Evolutionary conservation across 2,329 filamentous ascomycete genomes (phyloP).

Genomic region (Sclerotinia spermophila): DNA sequence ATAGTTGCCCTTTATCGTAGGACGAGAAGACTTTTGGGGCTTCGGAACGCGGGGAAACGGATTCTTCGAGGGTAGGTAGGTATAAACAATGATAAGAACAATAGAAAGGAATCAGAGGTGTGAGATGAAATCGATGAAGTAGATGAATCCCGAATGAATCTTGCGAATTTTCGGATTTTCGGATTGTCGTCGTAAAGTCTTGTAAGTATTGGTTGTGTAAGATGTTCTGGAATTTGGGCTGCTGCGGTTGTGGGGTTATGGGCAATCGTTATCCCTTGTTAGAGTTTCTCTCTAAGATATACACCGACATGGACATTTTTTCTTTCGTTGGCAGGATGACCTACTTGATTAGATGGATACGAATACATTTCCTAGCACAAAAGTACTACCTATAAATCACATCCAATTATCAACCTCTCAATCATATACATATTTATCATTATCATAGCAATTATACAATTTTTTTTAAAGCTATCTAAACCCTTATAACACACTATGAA

Average conservation of each 20-base stretch:
- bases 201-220: background rate
- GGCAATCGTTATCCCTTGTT: background rate
- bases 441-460: background rate
- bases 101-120: background rate
- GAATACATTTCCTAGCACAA: background rate
- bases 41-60: slow-evolving; percentile 12
- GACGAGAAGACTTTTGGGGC: background rate
- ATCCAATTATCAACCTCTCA: background rate
- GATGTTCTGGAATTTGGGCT: slow-evolving; percentile 5
- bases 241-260: background rate
- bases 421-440: background rate
- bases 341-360: background rate
- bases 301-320: background rate
- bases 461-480: background rate
- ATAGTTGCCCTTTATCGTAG: background rate
- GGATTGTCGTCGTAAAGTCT: background rate
- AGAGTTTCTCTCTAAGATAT: background rate
- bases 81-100: background rate
- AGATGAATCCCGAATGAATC: too few species aligned
- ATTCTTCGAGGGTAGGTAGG: background rate
- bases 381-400: background rate
- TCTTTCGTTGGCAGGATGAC: background rate
- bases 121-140: background rate
- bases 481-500: background rate
- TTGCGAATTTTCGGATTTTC: background rate